phyloP scores from a whole-genome alignment of 1,284 basidiomycete species.

The Rhodotorula sp. region DNA sequence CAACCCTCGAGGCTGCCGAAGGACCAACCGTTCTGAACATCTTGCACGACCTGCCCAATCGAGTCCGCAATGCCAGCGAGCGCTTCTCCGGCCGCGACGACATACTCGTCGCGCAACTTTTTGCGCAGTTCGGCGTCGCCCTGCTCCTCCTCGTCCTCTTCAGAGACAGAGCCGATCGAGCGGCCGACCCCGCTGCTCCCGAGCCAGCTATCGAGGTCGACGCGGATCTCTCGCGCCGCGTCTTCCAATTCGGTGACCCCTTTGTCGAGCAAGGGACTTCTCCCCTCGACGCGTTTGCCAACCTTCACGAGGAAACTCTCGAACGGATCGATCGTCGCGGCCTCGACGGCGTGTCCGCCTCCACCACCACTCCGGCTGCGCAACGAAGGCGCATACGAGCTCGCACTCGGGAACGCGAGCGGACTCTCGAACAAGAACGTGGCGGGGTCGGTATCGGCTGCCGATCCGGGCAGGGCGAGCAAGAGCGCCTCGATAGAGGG shows the following conservation, averaged over 20 bases:
- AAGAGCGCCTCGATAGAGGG: constrained; percentile 24
- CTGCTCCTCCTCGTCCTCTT: background rate
- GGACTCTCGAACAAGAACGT: constrained; percentile 36
- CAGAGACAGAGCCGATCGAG: too few relatives aligned
- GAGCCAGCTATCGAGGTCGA: constrained; percentile 31
- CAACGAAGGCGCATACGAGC: background rate
- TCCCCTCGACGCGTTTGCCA: constrained; percentile 26
- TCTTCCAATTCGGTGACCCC: constrained; percentile 35
- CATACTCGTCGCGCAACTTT: constrained; percentile 15
- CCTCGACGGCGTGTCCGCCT: too few relatives aligned
- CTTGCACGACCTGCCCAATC: constrained; percentile 10
- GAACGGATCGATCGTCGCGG: constrained; percentile 21
- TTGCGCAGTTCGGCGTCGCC: background rate
- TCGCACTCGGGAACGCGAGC: constrained; percentile 29
- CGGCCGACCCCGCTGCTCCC: background rate
- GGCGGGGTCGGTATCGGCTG: constrained; percentile 16
- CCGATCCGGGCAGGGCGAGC: constrained; percentile 7
- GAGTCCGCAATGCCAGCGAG: constrained; percentile 13
- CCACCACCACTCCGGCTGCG: background rate
- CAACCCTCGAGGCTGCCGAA: background rate
- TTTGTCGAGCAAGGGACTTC: constrained; percentile 33
- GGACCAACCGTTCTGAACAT: background rate
- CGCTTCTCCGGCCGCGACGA: constrained; percentile 11
- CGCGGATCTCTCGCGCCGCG: constrained; percentile 14
- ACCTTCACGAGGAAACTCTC: constrained; percentile 34